Base-by-base conservation (phyloP, 2,329 filamentous ascomycete genomes). In the Trichothecium roseum region DNA sequence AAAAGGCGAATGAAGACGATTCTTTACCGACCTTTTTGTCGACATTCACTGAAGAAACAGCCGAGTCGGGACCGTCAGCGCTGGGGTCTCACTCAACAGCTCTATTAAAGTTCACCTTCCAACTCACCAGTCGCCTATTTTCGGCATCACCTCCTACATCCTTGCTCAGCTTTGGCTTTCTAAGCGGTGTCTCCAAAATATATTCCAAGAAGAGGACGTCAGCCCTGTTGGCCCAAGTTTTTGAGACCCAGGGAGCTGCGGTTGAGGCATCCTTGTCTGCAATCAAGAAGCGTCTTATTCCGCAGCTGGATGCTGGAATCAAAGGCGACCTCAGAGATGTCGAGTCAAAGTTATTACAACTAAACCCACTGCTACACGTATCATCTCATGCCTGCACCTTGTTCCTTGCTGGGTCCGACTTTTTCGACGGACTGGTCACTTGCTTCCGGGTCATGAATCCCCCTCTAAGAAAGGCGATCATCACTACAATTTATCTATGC, bases 341-440 rank as follows among this genome's bases (percentile, higher is more conserved):
- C 1, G 74, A 82, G 48, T 53, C 55, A 2, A 62, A 63, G 1
- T 60, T 87, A 22, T 65, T 66, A 32, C 62, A 62, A 8, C 51
- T 85, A n/a, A 82, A 77, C 39, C 67, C 75, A 34, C 59, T 88
- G 4, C 59, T 86, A 5, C 68, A 75, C 45, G 65, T 63, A 6
- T 84, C 78, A 5, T 64, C 74, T 0, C 62, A 68, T 15, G 62
- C 66, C 1, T 72, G 71, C 15, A 59, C 63, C 2, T 64, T 84
- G 45, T 79, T 94, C 47, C 72, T 94, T 46, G 82, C 82, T 0
- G 89, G 89, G 1, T 87, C 83, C 34, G 89, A 95, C 57, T 89
- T 91, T 46, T 58, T 94, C 15, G 89, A 95, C 53, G 76, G 81
- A 1, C 66, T 94, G 10, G 64, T 75, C 27, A 62, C 63, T 34